Evolutionary conservation across 1,284 basidiomycete species (phyloP).

Genomic region (Heliocybe sulcata): DNA sequence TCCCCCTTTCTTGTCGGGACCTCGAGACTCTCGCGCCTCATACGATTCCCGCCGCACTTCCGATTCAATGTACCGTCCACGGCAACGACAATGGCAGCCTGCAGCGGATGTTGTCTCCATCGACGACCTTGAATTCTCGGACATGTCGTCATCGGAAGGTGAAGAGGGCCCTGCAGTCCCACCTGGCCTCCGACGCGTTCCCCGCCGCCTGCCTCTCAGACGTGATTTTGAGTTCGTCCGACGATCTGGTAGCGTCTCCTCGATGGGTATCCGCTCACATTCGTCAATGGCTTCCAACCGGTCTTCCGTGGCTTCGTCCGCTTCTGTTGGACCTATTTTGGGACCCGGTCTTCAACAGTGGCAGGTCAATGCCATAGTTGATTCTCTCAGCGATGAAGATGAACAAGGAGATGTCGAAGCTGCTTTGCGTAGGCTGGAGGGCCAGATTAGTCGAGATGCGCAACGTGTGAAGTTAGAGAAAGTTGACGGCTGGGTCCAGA

Average conservation of each 20-base stretch:
- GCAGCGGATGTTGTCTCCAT: slow-evolving; percentile 65
- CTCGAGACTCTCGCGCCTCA: neutral
- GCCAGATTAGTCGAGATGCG: slow-evolving; percentile 69
- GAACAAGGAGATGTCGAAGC: slow-evolving; percentile 75
- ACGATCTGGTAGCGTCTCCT: slow-evolving; percentile 66
- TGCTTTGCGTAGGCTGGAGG: slow-evolving; percentile 72
- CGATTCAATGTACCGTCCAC: neutral
- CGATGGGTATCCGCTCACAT: slow-evolving; percentile 61
- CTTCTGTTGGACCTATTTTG: slow-evolving; percentile 21
- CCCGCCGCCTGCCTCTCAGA: slow-evolving; percentile 57
- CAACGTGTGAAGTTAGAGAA: slow-evolving; percentile 65
- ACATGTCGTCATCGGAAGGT: slow-evolving; percentile 50
- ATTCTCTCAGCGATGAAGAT: slow-evolving; percentile 69
- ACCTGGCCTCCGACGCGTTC: slow-evolving; percentile 37
- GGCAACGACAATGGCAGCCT: slow-evolving; percentile 30
- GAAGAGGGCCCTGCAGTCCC: slow-evolving; percentile 26
- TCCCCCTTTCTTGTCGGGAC: too few relatives aligned
- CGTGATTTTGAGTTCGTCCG: slow-evolving; percentile 74
- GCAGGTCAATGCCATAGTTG: slow-evolving; percentile 74
- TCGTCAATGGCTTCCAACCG: slow-evolving; percentile 40
- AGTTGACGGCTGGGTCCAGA: slow-evolving; percentile 77
- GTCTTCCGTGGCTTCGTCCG: slow-evolving; percentile 37
- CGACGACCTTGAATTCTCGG: slow-evolving; percentile 68
- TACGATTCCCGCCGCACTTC: neutral
- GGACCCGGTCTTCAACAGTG: slow-evolving; percentile 60